Conservation (phyloP, 352 stramenopile genomes). For the Pilasporangium apinafurcum region DNA sequence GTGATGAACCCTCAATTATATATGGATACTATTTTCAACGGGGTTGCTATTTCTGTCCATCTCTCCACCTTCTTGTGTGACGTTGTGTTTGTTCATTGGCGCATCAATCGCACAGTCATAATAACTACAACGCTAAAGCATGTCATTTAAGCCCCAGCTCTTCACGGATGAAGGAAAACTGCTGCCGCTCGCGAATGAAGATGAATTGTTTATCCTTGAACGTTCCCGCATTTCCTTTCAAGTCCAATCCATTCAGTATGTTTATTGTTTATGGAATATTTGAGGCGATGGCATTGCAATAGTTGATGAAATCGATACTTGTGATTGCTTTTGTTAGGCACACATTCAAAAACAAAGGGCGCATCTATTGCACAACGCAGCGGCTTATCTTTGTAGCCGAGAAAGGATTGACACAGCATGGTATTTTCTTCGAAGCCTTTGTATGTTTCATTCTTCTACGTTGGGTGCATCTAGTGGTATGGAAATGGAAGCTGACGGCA, state of each 20-base stretch:
- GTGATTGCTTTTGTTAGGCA: conserved; percentile 9
- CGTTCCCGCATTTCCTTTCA: conserved; percentile 76
- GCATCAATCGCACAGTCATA: background rate
- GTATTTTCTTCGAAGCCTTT: conserved; percentile 64
- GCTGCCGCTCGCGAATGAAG: conserved; percentile 69
- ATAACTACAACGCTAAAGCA: conserved; percentile 7
- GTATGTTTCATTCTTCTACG: conserved; percentile 19
- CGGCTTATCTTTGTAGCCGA: conserved; percentile 82
- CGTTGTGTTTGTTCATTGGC: too few relatives aligned
- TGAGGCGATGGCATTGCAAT: background rate
- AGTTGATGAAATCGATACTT: background rate
- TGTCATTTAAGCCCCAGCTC: conserved; percentile 70
- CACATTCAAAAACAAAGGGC: conserved; percentile 70
- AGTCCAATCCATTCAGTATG: conserved; percentile 47
- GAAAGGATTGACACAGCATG: conserved; percentile 57
- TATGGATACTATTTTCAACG: too few relatives aligned
- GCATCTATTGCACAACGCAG: conserved; percentile 83
- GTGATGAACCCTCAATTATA: too few relatives aligned
- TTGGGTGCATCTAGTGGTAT: background rate
- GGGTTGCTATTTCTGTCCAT: too few relatives aligned
- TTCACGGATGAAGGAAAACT: conserved; percentile 70
- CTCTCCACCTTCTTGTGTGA: too few relatives aligned
- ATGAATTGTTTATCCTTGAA: conserved; percentile 82
- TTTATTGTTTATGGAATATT: conserved; percentile 1
- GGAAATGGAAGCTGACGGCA: too few relatives aligned